Evolutionary conservation across 495 filamentous ascomycete genomes (phyloP).

Genomic region (Neurospora sp.): DNA sequence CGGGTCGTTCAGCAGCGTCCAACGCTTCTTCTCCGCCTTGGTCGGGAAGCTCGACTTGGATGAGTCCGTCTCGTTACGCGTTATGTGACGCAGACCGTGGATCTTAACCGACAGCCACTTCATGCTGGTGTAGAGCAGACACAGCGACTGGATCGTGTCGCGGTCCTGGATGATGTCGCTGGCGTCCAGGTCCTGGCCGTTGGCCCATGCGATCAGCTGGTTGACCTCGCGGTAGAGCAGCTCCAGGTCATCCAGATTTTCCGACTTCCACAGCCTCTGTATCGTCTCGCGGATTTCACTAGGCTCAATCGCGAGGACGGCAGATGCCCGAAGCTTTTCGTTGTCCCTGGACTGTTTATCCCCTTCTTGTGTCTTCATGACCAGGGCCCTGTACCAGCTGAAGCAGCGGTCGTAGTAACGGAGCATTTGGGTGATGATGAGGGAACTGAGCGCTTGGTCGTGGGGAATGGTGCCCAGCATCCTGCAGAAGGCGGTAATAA

Average conservation of each 20-base stretch:
- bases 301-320: slow-evolving; percentile 52
- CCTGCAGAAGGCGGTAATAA: slow-evolving; percentile 81
- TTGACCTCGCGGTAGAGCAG: slow-evolving; percentile 55
- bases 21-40: slow-evolving; percentile 51
- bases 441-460: slow-evolving; percentile 85
- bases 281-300: slow-evolving; percentile 58
- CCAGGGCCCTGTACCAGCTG: slow-evolving; percentile 72
- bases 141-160: slow-evolving; percentile 72
- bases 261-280: slow-evolving; percentile 50
- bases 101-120: slow-evolving; percentile 88
- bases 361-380: slow-evolving; percentile 42
- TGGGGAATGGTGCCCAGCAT: slow-evolving; percentile 94
- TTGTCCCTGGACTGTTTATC: slow-evolving; percentile 16
- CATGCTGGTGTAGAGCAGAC: slow-evolving; percentile 91
- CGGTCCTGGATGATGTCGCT: slow-evolving; percentile 82
- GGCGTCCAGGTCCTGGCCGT: slow-evolving; percentile 51
- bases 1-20: slow-evolving; percentile 66
- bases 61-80: slow-evolving; percentile 42
- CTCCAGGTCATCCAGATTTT: slow-evolving; percentile 24
- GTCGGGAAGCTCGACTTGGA: slow-evolving; percentile 32
- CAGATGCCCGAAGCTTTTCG: slow-evolving; percentile 56
- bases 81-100: slow-evolving; percentile 63
- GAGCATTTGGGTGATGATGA: slow-evolving; percentile 81
- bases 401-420: slow-evolving; percentile 87
- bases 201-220: slow-evolving; percentile 54